Evolutionary conservation across 305 asterid species (phyloP), one percentile per base, ranked within the genome.

Genomic region (Lippia alba): DNA sequence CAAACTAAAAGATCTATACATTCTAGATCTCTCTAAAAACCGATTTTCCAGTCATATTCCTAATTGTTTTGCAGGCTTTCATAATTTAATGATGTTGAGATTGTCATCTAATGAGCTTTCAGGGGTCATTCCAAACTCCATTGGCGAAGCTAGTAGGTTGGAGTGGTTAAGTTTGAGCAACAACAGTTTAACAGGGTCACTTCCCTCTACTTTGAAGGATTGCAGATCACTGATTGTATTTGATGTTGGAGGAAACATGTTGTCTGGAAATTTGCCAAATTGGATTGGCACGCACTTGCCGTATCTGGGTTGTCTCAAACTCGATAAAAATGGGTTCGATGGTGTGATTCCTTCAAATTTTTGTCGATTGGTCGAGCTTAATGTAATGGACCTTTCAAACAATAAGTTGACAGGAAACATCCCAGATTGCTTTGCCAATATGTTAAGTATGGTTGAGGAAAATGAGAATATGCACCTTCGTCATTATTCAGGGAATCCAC

Each of bases 21-120:
- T 0, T 59, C 48, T 74, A 9, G 56, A 66, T 59, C 69, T 74
- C 46, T 66, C 78, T 14, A 59, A 8, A 8, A 74, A 74, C 40
- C 46, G 20, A 18, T 51, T 74, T 3, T 74, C 69, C 0, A 73
- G 78, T 32, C 16, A 66, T 59, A 34, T 66, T 41, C 64, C 64
- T 18, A 12, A 66, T 8, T 74, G 78, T 50, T 50, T 66, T 68
- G 12, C 9, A 0, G 59, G 36, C 63, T 46, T 58, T 4, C 11
- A 12, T 0, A 0, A 0, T 3, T 53, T 74, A n/a, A n/a, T n/a
- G 20, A 0, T n/a, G n/a, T 18, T 53, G 4, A 12, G 2, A 2
- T 49, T 74, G 32, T 66, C 64, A 12, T 50, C 36, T 17, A 73
- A 73, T 49, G 10, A 44, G 16, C 44, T 72, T 54, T 64, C 72